Percentiles rank a stretch among this genome's conserved stretches.
Conservation (phyloP, 371 early-diverging fungal species). For the Dentiscutata heterogama region DNA sequence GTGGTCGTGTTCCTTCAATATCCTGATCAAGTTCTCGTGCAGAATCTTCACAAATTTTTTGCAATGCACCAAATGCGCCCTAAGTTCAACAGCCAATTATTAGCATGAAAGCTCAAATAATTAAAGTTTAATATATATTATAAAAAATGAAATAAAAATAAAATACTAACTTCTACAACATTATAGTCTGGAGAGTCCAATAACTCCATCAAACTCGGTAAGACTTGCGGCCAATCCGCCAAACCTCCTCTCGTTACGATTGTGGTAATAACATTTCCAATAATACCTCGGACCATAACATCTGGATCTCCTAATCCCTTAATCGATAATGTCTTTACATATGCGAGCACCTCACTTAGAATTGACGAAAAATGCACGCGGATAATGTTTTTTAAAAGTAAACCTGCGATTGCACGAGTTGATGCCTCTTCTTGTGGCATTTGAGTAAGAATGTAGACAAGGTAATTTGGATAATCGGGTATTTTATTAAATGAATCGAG, state of each 20-base stretch:
- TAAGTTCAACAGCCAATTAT: slow-evolving; percentile 47
- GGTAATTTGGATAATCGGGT: slow-evolving; percentile 91
- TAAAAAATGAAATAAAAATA: not conserved
- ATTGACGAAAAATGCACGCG: slow-evolving; percentile 68
- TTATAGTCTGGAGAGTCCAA: slow-evolving; percentile 74
- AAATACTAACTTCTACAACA: slow-evolving; percentile 77
- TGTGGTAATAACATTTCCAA: slow-evolving; percentile 90
- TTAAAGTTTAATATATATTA: not conserved
- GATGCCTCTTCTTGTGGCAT: slow-evolving; percentile 72
- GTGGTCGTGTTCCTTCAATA: slow-evolving; percentile 75
- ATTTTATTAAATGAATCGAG: slow-evolving; percentile 85
- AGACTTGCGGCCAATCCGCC: slow-evolving; percentile 85
- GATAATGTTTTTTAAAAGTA: slow-evolving; percentile 90
- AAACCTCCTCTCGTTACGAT: slow-evolving; percentile 77
- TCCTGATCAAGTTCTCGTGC: slow-evolving; percentile 79
- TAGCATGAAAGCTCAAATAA: not conserved
- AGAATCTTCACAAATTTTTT: slow-evolving; percentile 95
- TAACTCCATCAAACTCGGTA: slow-evolving; percentile 79
- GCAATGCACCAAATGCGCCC: slow-evolving; percentile 87
- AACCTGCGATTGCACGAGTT: slow-evolving; percentile 86
- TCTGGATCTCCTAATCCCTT: slow-evolving; percentile 80
- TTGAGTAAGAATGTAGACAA: slow-evolving; percentile 85
- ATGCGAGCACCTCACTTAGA: slow-evolving; percentile 72
- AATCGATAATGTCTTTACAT: slow-evolving; percentile 79
- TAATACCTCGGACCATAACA: slow-evolving; percentile 70